phyloP scores from a whole-genome alignment of 257 asterid genomes.

The Solanum tarijense region DNA sequence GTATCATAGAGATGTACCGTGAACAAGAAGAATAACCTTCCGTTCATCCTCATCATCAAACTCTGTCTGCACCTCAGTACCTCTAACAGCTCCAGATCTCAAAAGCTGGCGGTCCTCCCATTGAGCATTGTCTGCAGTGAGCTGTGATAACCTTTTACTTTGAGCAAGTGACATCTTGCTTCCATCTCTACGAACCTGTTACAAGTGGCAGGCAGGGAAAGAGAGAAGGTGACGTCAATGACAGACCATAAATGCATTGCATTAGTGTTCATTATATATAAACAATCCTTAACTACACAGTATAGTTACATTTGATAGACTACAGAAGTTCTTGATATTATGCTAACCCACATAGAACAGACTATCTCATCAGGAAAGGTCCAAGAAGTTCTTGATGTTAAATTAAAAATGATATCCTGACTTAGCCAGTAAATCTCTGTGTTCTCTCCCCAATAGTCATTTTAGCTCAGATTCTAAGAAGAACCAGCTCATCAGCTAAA shows the following conservation, averaged over 20 bases:
- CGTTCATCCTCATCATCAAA: conserved; percentile 96
- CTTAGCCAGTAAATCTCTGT: background rate
- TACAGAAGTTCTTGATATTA: background rate
- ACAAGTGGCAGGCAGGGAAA: background rate
- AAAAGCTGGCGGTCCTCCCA: conserved; percentile 98
- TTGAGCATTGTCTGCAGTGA: conserved; percentile 97
- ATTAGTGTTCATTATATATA: background rate
- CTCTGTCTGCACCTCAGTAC: conserved; percentile 91
- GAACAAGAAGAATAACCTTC: conserved; percentile 92
- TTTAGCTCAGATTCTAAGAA: background rate
- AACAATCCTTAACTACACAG: background rate
- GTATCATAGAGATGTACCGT: conserved; percentile 37
- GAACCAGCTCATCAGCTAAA: background rate
- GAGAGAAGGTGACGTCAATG: background rate
- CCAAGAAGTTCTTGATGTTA: background rate
- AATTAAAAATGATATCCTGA: background rate
- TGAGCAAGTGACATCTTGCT: conserved; percentile 91
- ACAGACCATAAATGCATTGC: background rate
- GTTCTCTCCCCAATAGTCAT: background rate
- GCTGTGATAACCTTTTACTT: conserved; percentile 89
- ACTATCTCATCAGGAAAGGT: background rate
- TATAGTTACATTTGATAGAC: background rate
- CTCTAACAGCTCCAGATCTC: conserved; percentile 96
- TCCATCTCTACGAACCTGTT: conserved; percentile 86
- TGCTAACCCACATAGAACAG: background rate